Base-by-base conservation (phyloP, 1,139 yeast species). In the Magnusiomyces tetraspermus region DNA sequence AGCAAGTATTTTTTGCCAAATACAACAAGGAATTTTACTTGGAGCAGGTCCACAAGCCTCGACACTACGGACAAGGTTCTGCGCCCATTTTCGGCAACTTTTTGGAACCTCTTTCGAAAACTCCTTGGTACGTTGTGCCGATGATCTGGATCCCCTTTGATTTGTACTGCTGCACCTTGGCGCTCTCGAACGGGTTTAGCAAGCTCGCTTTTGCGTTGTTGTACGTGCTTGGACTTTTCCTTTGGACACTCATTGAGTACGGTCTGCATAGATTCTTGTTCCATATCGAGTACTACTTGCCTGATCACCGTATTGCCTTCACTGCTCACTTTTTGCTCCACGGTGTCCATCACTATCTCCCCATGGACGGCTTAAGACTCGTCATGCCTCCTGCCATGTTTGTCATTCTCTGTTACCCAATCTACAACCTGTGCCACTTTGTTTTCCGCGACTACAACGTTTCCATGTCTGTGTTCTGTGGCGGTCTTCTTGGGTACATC, bases 381-480 rank as follows among this genome's bases (percentile, higher is more conserved):
- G 99, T 92, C 46, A 83, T 92, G 83, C 99, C 99, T 3, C 99
- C 99, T 48, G 75, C 97, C 0, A 73, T 92, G 64, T 83, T 90
- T 61, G 58, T 78, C 28, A 71, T 73, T 1, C 64, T 84, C 49
- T 74, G 82, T 53, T 71, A 71, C 19, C 92, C 92, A 43, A 71
- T 84, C 63, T 81, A 80, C 67, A 75, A 70, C 57, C 66, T 80
- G 50, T 85, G 84, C 28, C 84, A 81, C 60, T 57, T 82, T 8
- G 72, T 84, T 60, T 87, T 89, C 51, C 71, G 70, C 59, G 56
- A 67, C 55, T 70, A 66, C 57, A 75, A 79, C 61, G 68, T 74
- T 68, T 85, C 85, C 11, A 78, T 80, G 67, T 77, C 82, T 10
- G 83, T 82, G 3, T 92, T 89, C 71, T 90, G 96, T 11, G 98